Evolutionary conservation across 495 filamentous ascomycete genomes (phyloP).

Genomic region (Daldinia concentrica): DNA sequence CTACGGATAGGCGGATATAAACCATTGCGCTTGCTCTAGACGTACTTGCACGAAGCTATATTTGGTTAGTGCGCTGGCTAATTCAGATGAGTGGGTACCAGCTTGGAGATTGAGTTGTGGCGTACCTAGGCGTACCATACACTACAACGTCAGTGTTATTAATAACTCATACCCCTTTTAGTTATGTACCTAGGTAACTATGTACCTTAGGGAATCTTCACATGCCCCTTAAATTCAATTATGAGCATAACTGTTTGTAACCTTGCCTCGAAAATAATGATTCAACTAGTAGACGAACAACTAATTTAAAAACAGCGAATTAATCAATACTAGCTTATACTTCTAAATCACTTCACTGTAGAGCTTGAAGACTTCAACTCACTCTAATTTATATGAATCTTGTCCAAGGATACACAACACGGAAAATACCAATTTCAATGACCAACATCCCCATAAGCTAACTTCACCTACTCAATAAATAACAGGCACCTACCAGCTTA

Average conservation of each 20-base stretch:
- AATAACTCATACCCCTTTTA: not conserved
- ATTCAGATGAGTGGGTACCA: not conserved
- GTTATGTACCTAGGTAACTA: not conserved
- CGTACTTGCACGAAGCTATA: not conserved
- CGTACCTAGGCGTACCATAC: no score
- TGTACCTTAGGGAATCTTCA: not conserved
- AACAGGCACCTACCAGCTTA: no score
- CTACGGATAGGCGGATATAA: not conserved
- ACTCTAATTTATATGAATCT: no score
- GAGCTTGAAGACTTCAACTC: no score
- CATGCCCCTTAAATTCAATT: not conserved
- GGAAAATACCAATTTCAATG: no score
- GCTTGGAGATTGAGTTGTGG: not conserved
- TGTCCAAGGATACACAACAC: no score
- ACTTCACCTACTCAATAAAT: no score
- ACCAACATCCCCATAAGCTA: no score
- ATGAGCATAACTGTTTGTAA: not conserved
- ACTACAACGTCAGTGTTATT: not conserved
- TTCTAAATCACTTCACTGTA: no score
- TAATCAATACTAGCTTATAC: no score
- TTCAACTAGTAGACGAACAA: not conserved
- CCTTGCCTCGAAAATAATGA: not conserved
- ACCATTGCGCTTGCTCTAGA: not conserved
- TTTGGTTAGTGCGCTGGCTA: not conserved
- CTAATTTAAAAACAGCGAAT: no score